phyloP scores from a whole-genome alignment of 805 yeast genomes.

The Clavispora santaluciae region DNA sequence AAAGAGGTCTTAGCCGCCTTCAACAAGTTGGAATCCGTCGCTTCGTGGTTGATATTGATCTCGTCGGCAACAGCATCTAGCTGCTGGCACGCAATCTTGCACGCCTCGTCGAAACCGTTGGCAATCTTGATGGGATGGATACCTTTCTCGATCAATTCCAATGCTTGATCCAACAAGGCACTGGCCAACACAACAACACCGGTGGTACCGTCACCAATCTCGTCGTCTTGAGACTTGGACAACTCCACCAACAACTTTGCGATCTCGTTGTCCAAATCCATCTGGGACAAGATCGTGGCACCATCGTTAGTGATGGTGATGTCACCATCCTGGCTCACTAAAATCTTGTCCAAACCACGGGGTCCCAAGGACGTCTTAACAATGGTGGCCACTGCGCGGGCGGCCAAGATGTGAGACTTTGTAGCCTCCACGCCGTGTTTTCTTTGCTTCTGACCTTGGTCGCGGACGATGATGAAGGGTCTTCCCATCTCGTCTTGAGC shows the following conservation, averaged over 20 bases:
- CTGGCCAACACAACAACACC: slow-evolving; percentile 97
- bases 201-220: slow-evolving; percentile 98
- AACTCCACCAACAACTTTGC: slow-evolving; percentile 93
- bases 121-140: slow-evolving; percentile 97
- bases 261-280: slow-evolving; percentile 94
- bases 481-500: slow-evolving; percentile 99
- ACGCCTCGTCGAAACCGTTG: slow-evolving; percentile 95
- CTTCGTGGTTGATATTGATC: slow-evolving; percentile 46
- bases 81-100: slow-evolving; percentile 78
- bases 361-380: slow-evolving; percentile 95
- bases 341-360: slow-evolving; percentile 94
- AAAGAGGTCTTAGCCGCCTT: slow-evolving; percentile 93
- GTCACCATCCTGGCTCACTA: slow-evolving; percentile 94
- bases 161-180: slow-evolving; percentile 89
- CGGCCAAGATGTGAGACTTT: slow-evolving; percentile 87
- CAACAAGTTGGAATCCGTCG: slow-evolving; percentile 55
- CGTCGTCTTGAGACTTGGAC: slow-evolving; percentile 94
- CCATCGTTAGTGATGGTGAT: slow-evolving; percentile 98
- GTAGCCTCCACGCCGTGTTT: slow-evolving; percentile 45
- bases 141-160: slow-evolving; percentile 91
- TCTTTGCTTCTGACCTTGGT: slow-evolving; percentile 71
- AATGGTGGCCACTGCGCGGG: slow-evolving; percentile 89
- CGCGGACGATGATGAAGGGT: slow-evolving; percentile 96
- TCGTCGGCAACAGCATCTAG: slow-evolving; percentile 73
- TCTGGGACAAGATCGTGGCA: slow-evolving; percentile 91